Conservation (phyloP, 2,329 filamentous ascomycete species). For the Nemania sp. region DNA sequence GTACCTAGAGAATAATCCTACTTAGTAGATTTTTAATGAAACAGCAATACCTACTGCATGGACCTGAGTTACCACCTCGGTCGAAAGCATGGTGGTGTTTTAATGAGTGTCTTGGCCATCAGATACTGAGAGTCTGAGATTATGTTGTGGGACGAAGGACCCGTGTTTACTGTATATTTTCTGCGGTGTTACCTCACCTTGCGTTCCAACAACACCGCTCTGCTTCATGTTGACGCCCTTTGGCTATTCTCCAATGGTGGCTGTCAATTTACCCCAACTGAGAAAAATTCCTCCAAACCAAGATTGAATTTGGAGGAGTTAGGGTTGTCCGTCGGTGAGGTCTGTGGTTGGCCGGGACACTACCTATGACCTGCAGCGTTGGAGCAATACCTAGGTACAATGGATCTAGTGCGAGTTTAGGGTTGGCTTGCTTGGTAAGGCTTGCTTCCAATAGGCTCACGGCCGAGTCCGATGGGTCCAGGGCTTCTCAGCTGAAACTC, state of each 20-base stretch:
- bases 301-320: no score
- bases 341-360: background rate
- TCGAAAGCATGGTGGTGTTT: no score
- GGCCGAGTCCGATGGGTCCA: conserved; percentile 22
- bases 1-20: background rate
- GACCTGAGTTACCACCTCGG: no score
- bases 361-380: conserved; percentile 16
- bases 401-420: background rate
- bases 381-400: conserved; percentile 9
- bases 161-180: no score
- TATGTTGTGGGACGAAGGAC: no score
- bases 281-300: background rate
- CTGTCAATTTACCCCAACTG: conserved; percentile 7
- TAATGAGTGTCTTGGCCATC: no score
- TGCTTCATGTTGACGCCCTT: background rate
- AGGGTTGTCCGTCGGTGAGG: background rate
- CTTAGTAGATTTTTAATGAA: no score
- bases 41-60: no score
- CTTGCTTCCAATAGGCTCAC: conserved; percentile 13
- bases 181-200: background rate
- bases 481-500: conserved; percentile 24
- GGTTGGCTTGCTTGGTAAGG: conserved; percentile 13
- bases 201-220: background rate
- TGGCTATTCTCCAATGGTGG: background rate
- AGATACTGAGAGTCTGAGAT: no score